These are phyloP conservation scores for Ramularia endophylla DNA, from an alignment of 2,329 filamentous ascomycete genomes.

Conservation along the genomic window DNA sequence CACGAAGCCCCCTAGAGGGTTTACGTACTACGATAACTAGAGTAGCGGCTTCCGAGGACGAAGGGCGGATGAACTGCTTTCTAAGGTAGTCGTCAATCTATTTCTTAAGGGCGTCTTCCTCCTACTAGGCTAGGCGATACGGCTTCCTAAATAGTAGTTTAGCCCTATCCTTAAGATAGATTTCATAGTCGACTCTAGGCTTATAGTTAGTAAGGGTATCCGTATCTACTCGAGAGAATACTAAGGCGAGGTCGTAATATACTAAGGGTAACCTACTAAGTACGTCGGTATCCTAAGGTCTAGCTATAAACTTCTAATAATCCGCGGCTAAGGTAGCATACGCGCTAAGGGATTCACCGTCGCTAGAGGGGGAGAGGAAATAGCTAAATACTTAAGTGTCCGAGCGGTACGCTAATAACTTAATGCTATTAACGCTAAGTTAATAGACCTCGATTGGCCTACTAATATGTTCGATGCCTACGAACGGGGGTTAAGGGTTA, in stretches of 20 bases:
- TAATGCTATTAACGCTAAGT: not conserved
- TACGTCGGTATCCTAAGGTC: not conserved
- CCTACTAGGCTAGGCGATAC: not conserved
- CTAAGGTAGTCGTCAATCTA: not conserved
- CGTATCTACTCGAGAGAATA: not conserved
- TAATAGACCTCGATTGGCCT: not conserved
- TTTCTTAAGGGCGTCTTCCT: not conserved
- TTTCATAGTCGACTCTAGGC: not conserved
- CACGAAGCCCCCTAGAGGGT: not conserved
- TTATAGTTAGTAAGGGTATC: not conserved
- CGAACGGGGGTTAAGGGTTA: not conserved
- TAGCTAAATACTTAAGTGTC: not conserved
- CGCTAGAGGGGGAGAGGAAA: not conserved
- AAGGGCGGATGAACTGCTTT: not conserved
- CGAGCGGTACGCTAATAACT: not conserved
- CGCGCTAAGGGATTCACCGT: not conserved
- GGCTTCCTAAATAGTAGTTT: not conserved
- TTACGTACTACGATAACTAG: not conserved
- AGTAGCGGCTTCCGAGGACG: not conserved
- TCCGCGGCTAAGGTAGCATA: not conserved
- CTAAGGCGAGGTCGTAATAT: not conserved
- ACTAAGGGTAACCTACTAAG: not conserved
- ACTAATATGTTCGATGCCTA: not conserved
- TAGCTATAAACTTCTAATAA: constrained; percentile 1
- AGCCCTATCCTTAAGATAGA: too few relatives aligned